Percentiles rank a stretch among this genome's conserved stretches.
These are phyloP conservation scores for Arctium lappa DNA, from an alignment of 129 eudicot species.

Conservation along the genomic window DNA sequence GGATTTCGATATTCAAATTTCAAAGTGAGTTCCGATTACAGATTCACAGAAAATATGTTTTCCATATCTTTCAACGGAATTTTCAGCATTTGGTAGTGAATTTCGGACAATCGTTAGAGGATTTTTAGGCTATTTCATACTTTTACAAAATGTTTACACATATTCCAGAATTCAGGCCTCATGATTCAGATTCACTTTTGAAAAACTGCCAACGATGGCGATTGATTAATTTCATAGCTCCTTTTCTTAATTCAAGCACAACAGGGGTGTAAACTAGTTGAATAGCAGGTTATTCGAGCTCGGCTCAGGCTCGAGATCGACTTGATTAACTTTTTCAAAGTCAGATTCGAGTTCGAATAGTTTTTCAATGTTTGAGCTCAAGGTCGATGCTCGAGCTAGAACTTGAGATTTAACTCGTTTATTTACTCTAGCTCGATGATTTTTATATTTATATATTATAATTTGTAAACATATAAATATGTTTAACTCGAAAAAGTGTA, in stretches of 20 bases:
- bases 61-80: not conserved
- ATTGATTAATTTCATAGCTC: not conserved
- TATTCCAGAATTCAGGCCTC: not conserved
- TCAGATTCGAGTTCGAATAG: too few species aligned
- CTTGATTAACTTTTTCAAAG: too few species aligned
- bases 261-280: too few species aligned
- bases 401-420: too few species aligned
- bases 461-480: too few species aligned
- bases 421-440: too few species aligned
- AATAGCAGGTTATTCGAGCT: too few species aligned
- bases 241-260: not conserved
- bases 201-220: not conserved
- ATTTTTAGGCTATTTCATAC: not conserved
- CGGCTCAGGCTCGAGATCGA: too few species aligned
- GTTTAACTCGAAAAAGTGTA: too few species aligned
- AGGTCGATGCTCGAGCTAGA: too few species aligned
- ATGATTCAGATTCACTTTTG: not conserved
- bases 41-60: not conserved
- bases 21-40: not conserved
- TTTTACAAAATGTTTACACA: not conserved
- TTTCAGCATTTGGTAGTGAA: not conserved
- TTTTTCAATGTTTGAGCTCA: too few species aligned
- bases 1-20: not conserved
- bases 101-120: not conserved
- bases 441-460: too few species aligned